phyloP scores from a whole-genome alignment of 2,329 filamentous ascomycete species.

The Phoma sp. region DNA sequence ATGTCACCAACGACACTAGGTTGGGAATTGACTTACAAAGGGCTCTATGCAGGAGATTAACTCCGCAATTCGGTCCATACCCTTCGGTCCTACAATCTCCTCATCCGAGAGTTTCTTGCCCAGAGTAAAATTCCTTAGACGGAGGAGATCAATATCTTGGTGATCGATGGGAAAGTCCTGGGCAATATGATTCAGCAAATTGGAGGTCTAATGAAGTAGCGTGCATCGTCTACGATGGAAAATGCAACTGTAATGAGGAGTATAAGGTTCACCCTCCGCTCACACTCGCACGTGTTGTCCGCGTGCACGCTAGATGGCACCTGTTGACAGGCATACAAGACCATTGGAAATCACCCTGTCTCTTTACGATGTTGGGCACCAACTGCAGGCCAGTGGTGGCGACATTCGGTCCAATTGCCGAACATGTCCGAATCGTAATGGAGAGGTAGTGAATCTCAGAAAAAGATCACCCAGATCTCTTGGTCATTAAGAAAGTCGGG shows the following conservation, averaged over 20 bases:
- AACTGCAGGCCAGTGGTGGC: slow-evolving; percentile 1
- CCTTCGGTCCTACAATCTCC: slow-evolving; percentile 66
- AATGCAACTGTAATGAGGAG: background rate
- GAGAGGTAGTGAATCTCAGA: no score
- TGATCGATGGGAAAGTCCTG: slow-evolving; percentile 79
- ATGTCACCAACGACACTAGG: background rate
- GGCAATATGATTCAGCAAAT: slow-evolving; percentile 30
- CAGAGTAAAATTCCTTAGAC: slow-evolving; percentile 79
- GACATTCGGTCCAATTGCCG: background rate
- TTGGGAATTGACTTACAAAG: slow-evolving; percentile 69
- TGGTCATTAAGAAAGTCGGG: no score
- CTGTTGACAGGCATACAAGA: background rate
- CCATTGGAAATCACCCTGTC: background rate
- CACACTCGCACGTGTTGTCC: background rate
- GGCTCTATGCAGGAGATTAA: slow-evolving; percentile 73
- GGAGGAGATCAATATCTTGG: slow-evolving; percentile 78
- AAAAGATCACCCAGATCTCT: background rate
- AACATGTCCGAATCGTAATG: slow-evolving; percentile 2
- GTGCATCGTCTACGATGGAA: background rate
- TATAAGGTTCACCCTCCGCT: background rate
- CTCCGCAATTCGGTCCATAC: slow-evolving; percentile 68
- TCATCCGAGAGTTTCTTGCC: slow-evolving; percentile 68
- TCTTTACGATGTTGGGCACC: slow-evolving; percentile 2
- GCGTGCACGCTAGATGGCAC: background rate
- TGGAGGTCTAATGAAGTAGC: background rate